Conservation (phyloP, 257 asterid genomes). For the Osmanthus fragrans region DNA sequence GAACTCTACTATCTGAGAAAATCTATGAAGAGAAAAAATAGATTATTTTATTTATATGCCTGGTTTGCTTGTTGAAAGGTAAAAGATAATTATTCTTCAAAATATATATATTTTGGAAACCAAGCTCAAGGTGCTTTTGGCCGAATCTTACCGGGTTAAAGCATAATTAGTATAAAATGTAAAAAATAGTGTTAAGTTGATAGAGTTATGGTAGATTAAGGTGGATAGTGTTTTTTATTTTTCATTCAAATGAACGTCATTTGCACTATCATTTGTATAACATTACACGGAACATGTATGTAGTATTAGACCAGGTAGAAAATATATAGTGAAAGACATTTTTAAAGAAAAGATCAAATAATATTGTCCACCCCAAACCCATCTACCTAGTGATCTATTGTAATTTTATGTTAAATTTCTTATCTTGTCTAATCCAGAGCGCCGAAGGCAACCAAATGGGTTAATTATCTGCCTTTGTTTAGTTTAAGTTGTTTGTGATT, state of each 20-base stretch:
- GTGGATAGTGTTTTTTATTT: neutral
- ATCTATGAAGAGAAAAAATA: neutral
- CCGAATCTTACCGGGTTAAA: no score
- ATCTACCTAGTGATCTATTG: neutral
- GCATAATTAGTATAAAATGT: no score
- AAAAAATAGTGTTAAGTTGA: no score
- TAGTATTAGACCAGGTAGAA: neutral
- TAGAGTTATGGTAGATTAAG: neutral
- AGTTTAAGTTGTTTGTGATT: neutral
- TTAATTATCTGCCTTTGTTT: neutral
- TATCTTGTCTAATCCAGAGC: neutral
- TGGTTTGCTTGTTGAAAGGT: neutral
- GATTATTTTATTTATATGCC: no score
- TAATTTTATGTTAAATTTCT: no score
- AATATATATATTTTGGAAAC: neutral
- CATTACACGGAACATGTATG: neutral
- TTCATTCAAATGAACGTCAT: neutral
- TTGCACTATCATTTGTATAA: no score
- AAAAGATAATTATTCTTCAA: neutral
- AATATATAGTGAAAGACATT: neutral
- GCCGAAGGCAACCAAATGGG: constrained; percentile 53
- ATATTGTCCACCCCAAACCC: neutral
- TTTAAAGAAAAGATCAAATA: neutral
- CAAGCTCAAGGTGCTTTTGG: neutral
- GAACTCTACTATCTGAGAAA: neutral